Percentiles rank a stretch among this genome's conserved stretches.
Conservation (phyloP, 2,329 filamentous ascomycete species). For the Xylaria polymorpha region DNA sequence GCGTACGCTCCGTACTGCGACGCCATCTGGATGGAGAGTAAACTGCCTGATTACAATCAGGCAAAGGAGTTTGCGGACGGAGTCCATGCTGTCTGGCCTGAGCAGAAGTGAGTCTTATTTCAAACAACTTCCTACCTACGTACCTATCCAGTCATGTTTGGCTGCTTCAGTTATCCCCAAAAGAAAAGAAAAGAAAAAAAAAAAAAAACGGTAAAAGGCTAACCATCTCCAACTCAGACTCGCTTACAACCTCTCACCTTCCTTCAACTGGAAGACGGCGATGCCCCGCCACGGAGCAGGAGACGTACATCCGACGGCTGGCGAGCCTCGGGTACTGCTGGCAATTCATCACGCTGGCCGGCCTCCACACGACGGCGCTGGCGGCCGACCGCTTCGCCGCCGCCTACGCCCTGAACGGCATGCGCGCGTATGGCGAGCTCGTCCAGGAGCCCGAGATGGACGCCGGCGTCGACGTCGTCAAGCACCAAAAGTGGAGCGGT, state of each 20-base stretch:
- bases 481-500: constrained; percentile 98
- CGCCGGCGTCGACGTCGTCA: constrained; percentile 89
- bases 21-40: constrained; percentile 99
- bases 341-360: constrained; percentile 99
- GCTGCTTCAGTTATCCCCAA: neutral
- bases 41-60: constrained; percentile 90
- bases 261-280: constrained; percentile 99
- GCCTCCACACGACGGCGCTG: constrained; percentile 93
- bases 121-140: neutral
- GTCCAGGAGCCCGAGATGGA: constrained; percentile 99
- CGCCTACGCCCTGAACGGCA: constrained; percentile 83
- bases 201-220: neutral
- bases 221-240: constrained; percentile 65
- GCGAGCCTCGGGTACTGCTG: constrained; percentile 94
- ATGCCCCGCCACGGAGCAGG: constrained; percentile 90
- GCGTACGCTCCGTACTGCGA: constrained; percentile 95
- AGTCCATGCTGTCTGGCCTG: constrained; percentile 92
- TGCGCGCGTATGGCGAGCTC: constrained; percentile 96
- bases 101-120: constrained; percentile 81
- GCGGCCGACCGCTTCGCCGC: constrained; percentile 90
- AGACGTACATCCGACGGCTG: constrained; percentile 95
- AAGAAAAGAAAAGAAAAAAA: neutral
- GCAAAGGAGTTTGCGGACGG: constrained; percentile 93
- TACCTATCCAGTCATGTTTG: neutral
- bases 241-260: constrained; percentile 97